Conservation (phyloP, 106 monocot species). For the Phalaenopsis equestris region DNA sequence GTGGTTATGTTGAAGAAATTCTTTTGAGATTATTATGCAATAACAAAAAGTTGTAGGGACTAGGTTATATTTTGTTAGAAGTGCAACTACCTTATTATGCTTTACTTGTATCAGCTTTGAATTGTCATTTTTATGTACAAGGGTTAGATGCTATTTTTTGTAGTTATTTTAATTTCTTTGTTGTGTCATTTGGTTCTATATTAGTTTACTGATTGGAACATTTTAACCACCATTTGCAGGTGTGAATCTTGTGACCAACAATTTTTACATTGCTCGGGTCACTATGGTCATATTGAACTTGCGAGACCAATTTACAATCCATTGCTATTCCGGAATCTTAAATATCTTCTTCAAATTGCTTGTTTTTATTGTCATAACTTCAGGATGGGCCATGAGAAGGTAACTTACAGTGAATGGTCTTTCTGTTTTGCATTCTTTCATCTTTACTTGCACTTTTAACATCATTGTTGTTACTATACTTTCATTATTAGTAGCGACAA, state of each 20-base stretch:
- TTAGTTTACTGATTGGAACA: constrained; percentile 4
- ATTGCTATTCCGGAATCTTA: constrained; percentile 54
- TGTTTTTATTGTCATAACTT: constrained; percentile 82
- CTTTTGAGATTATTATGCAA: too few species aligned
- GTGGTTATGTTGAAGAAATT: too few species aligned
- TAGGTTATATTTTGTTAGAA: too few species aligned
- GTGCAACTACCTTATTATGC: too few species aligned
- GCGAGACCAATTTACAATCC: constrained; percentile 66
- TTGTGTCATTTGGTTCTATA: not conserved
- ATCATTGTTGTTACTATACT: not conserved
- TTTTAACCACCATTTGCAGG: constrained; percentile 29
- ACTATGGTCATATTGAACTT: constrained; percentile 89
- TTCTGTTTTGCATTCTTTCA: not conserved
- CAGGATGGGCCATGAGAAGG: constrained; percentile 38
- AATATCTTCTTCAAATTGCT: constrained; percentile 49
- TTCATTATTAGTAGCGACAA: not conserved
- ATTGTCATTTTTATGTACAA: too few species aligned
- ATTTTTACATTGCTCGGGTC: constrained; percentile 62
- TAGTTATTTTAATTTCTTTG: not conserved
- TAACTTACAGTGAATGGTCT: constrained; percentile 11
- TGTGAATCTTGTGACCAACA: constrained; percentile 79
- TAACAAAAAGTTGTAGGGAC: too few species aligned
- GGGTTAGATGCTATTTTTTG: too few species aligned
- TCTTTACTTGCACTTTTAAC: not conserved
- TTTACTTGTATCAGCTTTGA: too few species aligned